Base-by-base conservation (phyloP, 495 filamentous ascomycete genomes). In the Penicillium soppii region DNA sequence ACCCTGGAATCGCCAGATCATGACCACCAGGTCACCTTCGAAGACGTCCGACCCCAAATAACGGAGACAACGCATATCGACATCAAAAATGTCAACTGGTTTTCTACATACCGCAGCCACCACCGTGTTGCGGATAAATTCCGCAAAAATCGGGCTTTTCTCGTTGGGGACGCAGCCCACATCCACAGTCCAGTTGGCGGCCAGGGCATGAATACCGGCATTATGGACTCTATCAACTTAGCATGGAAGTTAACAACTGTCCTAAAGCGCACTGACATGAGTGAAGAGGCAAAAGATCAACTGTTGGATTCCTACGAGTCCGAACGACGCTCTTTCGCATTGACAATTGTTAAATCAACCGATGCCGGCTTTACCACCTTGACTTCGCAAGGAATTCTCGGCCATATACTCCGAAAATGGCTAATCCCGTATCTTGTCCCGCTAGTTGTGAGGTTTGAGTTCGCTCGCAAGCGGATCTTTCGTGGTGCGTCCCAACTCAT, bases 191-290 rank as follows among this genome's bases (percentile, higher is more conserved):
- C 81, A 0, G 74, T 72, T 0, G 81, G 78, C 0, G 82, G 77
- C 1, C 81, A 82, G 44, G 83, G 83, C 3, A 78, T 85, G 73
- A 86, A 86, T 54, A 78, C 77, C 0, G 81, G 83, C 0, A 78
- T 85, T 21, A 74, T 79, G 32, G 82, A 85, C 43, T 71, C 80
- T 0, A 67, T 82, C 29, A 83, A 84, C 43, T 69, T 85, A 0
- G 77, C 73, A 7, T 86, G 83, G 83, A 80, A 78, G 41, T 46
- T 78, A 1, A 61, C 69, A 3, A 72, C 74, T 15, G 76, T 79
- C 5, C 56, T 78, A 15, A 71, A 73, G n/a, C 36, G 54, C 9
- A 30, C 35, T 2, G 27, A 43, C 1, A 61, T 64, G 54, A 42
- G 27, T 0, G 73, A 75, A 2, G 54, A 66, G 7, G 76, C 76